phyloP scores from a whole-genome alignment of 176 grass and related monocot species.

The Raddia distichophylla region DNA sequence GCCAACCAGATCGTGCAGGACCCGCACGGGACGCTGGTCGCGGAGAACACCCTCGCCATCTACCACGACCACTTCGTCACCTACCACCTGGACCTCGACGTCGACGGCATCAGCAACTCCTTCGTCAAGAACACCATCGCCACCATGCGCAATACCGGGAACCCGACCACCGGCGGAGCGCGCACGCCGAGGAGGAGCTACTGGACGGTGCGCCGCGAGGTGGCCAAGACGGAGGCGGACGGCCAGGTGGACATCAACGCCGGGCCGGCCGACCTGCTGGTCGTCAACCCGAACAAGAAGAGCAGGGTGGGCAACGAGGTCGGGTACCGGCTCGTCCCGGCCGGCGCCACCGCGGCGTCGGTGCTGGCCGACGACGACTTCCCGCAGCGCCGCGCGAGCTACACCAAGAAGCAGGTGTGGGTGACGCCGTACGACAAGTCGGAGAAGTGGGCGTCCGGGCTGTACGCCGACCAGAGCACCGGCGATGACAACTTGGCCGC shows the following conservation, averaged over 20 bases:
- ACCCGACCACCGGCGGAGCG: slow-evolving; percentile 13
- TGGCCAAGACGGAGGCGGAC: slow-evolving; percentile 63
- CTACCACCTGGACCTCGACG: slow-evolving; percentile 76
- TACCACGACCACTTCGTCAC: slow-evolving; percentile 93
- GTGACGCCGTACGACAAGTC: slow-evolving; percentile 69
- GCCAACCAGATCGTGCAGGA: slow-evolving; percentile 51
- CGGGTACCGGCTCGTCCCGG: slow-evolving; percentile 57
- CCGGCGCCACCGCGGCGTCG: slow-evolving; percentile 55
- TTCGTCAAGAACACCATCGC: slow-evolving; percentile 62
- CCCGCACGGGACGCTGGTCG: slow-evolving; percentile 57
- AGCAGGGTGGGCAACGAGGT: slow-evolving; percentile 62
- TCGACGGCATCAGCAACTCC: slow-evolving; percentile 77
- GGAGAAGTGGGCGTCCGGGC: slow-evolving; percentile 82
- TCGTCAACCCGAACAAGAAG: slow-evolving; percentile 70
- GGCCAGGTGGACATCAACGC: slow-evolving; percentile 47
- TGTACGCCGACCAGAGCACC: slow-evolving; percentile 76
- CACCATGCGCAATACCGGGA: slow-evolving; percentile 34
- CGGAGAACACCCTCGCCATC: slow-evolving; percentile 72
- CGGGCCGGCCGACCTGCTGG: slow-evolving; percentile 48
- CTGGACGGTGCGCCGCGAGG: slow-evolving; percentile 72
- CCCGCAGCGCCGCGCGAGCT: slow-evolving; percentile 68
- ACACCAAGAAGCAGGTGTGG: slow-evolving; percentile 75
- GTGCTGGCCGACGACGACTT: slow-evolving; percentile 70
- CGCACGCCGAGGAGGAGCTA: slow-evolving; percentile 62
- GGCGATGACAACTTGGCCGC: slow-evolving; percentile 62